Conservation (phyloP, 768 basidiomycete species). For the Mycena belliarum region DNA sequence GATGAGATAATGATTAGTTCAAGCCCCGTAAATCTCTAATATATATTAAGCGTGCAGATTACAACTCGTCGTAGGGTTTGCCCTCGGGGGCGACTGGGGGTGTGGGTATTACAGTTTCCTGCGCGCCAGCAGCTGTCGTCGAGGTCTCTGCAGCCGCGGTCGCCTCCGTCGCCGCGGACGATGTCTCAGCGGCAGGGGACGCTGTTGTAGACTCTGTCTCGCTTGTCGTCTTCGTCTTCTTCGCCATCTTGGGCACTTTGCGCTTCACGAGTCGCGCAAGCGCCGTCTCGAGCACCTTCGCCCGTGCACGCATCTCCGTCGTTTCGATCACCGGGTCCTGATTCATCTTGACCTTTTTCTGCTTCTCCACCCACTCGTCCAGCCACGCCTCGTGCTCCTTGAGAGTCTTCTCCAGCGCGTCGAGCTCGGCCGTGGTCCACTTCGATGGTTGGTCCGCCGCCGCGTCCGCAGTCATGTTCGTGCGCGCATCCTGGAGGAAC, state of each 20-base stretch:
- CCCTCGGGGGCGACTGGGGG: constrained; percentile 9
- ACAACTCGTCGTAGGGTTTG: constrained; percentile 17
- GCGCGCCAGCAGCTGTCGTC: not conserved
- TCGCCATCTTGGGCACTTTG: constrained; percentile 66
- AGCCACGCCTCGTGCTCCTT: constrained; percentile 86
- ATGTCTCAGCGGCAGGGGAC: constrained; percentile 21
- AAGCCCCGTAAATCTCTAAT: constrained; percentile 22
- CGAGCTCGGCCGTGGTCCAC: constrained; percentile 87
- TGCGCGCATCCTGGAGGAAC: constrained; percentile 82
- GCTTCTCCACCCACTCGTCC: constrained; percentile 76
- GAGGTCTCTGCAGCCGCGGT: constrained; percentile 21
- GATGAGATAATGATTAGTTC: no score
- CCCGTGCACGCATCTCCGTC: constrained; percentile 81
- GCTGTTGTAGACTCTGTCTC: constrained; percentile 24
- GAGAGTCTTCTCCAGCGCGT: constrained; percentile 71
- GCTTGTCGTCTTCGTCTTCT: constrained; percentile 38
- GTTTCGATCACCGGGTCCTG: constrained; percentile 88
- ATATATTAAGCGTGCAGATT: constrained; percentile 10
- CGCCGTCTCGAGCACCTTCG: constrained; percentile 77
- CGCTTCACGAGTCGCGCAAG: constrained; percentile 68
- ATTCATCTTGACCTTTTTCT: constrained; percentile 69
- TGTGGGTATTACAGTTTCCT: constrained; percentile 16
- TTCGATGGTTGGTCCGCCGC: constrained; percentile 65
- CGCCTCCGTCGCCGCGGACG: constrained; percentile 1
- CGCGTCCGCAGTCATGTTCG: constrained; percentile 70